phyloP scores from a whole-genome alignment of 177 flowering plant species.

The Vitis hybrid region DNA sequence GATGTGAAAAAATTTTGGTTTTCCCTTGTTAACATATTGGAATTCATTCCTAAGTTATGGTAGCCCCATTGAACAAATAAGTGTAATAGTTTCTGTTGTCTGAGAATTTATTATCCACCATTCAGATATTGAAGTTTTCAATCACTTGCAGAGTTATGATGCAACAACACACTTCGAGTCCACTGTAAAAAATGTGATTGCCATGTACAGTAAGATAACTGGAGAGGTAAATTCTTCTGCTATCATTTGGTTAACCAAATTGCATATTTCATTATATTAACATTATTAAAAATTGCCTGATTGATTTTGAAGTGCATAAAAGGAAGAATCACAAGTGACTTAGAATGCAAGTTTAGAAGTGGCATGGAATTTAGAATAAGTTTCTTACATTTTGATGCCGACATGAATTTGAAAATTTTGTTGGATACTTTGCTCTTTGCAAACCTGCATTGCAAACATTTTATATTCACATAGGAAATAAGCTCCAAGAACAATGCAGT shows the following conservation, averaged over 20 bases:
- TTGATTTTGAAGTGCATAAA: neutral
- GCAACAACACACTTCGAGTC: slow-evolving; percentile 87
- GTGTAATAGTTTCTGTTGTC: neutral
- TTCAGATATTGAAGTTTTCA: slow-evolving; percentile 8
- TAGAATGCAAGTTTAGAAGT: neutral
- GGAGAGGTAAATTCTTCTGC: slow-evolving; percentile 66
- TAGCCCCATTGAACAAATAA: no score
- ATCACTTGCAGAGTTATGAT: slow-evolving; percentile 73
- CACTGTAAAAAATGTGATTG: slow-evolving; percentile 75
- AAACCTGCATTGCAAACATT: no score
- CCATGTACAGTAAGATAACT: slow-evolving; percentile 77
- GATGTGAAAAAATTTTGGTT: no score
- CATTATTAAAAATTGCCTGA: neutral
- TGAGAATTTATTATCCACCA: neutral
- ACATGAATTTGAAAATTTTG: neutral
- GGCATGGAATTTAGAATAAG: neutral
- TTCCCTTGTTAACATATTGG: no score
- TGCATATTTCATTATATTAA: neutral
- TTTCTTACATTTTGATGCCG: neutral
- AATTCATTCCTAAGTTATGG: no score
- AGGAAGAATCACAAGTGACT: neutral
- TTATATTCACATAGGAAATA: neutral
- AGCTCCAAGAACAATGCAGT: neutral
- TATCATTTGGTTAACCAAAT: neutral
- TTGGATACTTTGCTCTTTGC: no score